Evolutionary conservation across 106 monocot genomes (phyloP).

Genomic region (Amphibolis antarctica): DNA sequence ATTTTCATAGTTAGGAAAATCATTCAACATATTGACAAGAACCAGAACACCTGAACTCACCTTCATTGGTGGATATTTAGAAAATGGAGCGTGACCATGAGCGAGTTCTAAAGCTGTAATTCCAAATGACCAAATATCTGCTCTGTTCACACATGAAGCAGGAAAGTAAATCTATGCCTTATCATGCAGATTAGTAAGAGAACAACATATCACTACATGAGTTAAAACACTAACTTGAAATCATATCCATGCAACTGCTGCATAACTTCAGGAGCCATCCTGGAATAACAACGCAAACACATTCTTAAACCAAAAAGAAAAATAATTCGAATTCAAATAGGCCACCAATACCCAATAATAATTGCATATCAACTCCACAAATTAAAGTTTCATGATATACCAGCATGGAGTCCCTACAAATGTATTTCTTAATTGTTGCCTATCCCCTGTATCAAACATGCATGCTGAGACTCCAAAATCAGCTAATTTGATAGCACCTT

Average conservation of each 20-base stretch:
- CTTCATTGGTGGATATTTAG: slow-evolving; percentile 76
- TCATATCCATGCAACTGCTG: slow-evolving; percentile 60
- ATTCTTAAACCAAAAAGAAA: too few species aligned
- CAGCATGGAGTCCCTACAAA: slow-evolving; percentile 99
- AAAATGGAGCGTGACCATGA: slow-evolving; percentile 85
- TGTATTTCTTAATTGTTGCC: slow-evolving; percentile 80
- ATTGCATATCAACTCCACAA: not conserved
- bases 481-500: slow-evolving; percentile 83
- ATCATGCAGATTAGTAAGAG: too few species aligned
- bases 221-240: slow-evolving; percentile 44
- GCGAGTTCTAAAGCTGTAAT: slow-evolving; percentile 88
- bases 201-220: too few species aligned
- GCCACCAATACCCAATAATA: not conserved
- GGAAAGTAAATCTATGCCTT: too few species aligned
- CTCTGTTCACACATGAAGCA: slow-evolving; percentile 31
- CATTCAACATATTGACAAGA: too few species aligned
- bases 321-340: too few species aligned
- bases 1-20: too few species aligned
- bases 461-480: slow-evolving; percentile 96
- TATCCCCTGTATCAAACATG: slow-evolving; percentile 93
- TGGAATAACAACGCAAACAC: slow-evolving; percentile 6
- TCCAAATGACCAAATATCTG: slow-evolving; percentile 90
- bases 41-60: slow-evolving; percentile 13
- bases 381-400: slow-evolving; percentile 21
- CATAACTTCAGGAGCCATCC: slow-evolving; percentile 94